Evolutionary conservation across 345 rosid genomes (phyloP), one percentile per base, ranked within the genome.

Genomic region (Isatis tinctoria): DNA sequence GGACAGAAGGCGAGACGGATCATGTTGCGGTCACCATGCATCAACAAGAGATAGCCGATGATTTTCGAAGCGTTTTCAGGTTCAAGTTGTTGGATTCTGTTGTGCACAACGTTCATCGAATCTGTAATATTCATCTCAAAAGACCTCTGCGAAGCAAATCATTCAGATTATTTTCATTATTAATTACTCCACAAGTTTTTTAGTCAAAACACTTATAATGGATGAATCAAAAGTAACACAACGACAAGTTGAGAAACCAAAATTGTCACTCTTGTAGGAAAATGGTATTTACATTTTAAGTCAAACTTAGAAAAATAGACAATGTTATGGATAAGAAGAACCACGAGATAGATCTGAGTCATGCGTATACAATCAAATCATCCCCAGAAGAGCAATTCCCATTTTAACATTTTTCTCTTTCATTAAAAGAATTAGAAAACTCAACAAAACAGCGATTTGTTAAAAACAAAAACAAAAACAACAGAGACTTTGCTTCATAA

Each of bases 41-140:
- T 79, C 16, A 92, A 86, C 16, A 92, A 86, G 70, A 76, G 79
- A 76, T 87, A 95, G 4, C 96, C 97, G 7, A 94, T 84, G 64
- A 95, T 95, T 84, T 85, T 92, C 10, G 91, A 79, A 17, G 87
- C 97, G 60, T 84, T 82, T 56, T 95, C 97, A 6, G 97, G 99
- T 69, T 95, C 99, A 22, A 87, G 73, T 79, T 86, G 75, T 65
- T 88, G 93, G 78, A 95, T 92, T 82, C 97, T 87, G 26, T 74
- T 69, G 83, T 88, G 93, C 14, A 92, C 96, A 47, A 84, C 78
- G 67, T 87, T 88, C 40, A 96, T 91, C 56, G 98, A 85, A 77
- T 87, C 92, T 3, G 90, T 72, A 70, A 87, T 88, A 83, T 92
- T 90, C 99, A 95, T 90, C 74, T 3, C 27, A 62, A 78, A 80